Conservation (phyloP, 73 alveolate species). For the Tetrahymena thermophila region DNA sequence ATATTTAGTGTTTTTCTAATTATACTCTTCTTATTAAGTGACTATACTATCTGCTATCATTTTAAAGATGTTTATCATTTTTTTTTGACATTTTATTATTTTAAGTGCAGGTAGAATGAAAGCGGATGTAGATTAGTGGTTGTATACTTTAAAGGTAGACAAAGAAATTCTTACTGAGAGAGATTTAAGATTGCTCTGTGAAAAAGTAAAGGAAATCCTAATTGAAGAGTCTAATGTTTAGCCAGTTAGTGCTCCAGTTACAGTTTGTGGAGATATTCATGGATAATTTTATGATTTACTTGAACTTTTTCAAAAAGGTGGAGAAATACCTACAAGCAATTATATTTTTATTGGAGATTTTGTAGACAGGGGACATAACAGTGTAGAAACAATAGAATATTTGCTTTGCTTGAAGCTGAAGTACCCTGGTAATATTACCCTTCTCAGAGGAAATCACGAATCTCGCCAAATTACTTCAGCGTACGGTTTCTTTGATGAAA, state of each 20-base stretch:
- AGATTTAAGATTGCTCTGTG: conserved; percentile 82
- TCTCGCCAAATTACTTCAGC: conserved; percentile 77
- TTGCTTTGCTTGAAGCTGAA: conserved; percentile 80
- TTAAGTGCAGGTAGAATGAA: background rate
- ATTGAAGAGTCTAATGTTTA: conserved; percentile 92
- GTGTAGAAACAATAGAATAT: conserved; percentile 89
- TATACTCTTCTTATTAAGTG: too few relatives aligned
- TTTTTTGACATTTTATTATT: background rate
- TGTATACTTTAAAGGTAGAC: background rate
- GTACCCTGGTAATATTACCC: conserved; percentile 78
- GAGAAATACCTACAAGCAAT: conserved; percentile 51
- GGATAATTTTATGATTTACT: conserved; percentile 94
- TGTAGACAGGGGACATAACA: conserved; percentile 87
- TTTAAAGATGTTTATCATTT: too few relatives aligned
- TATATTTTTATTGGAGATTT: conserved; percentile 86
- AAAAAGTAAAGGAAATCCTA: conserved; percentile 67
- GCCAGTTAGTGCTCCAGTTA: conserved; percentile 93
- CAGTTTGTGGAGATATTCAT: conserved; percentile 96
- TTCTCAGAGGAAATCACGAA: conserved; percentile 91
- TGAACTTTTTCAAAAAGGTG: conserved; percentile 71
- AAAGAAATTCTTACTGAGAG: conserved; percentile 52
- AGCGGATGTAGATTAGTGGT: background rate
- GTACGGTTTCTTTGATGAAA: conserved; percentile 92
- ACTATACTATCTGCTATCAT: too few relatives aligned
- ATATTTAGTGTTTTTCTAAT: too few relatives aligned